A percentile compares a stretch with the other conserved stretches of the same genome.
Conservation (phyloP, 2,329 filamentous ascomycete genomes). For the Cladosporium sp. region DNA sequence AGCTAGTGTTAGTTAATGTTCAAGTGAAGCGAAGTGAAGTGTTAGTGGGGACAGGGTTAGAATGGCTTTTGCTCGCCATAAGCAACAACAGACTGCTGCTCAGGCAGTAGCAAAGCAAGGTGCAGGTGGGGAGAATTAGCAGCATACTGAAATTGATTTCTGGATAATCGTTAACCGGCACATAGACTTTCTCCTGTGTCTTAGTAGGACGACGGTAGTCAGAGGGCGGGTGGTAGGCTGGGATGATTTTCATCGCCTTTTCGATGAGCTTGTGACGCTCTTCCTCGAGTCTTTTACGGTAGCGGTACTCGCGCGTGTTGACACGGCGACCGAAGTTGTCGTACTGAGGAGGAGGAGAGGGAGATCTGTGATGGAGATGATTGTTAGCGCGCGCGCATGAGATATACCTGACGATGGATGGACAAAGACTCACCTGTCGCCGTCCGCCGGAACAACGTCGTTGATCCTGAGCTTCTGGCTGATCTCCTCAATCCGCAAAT, state of each 20-base stretch:
- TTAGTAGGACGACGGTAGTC: conserved; percentile 98
- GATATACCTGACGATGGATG: background rate
- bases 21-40: conserved; percentile 22
- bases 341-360: conserved; percentile 93
- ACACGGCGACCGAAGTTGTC: conserved; percentile 99
- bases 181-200: conserved; percentile 99
- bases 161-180: conserved; percentile 99
- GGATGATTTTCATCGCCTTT: conserved; percentile 99
- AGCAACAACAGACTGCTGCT: conserved; percentile 47
- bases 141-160: conserved; percentile 99
- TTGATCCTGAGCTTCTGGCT: conserved; percentile 99
- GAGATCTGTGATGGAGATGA: conserved; percentile 66
- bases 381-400: background rate
- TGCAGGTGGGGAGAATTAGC: conserved; percentile 55
- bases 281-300: conserved; percentile 96
- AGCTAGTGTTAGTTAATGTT: conserved; percentile 71
- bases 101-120: conserved; percentile 38
- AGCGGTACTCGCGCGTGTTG: conserved; percentile 97
- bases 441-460: conserved; percentile 95
- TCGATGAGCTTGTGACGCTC: conserved; percentile 98
- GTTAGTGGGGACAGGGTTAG: conserved; percentile 35
- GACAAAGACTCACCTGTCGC: conserved; percentile 72
- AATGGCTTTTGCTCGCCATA: conserved; percentile 39
- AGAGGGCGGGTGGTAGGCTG: conserved; percentile 97
- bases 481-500: conserved; percentile 97